Base-by-base conservation (phyloP, 2,329 filamentous ascomycete species). In the Calonectria pauciramosa region DNA sequence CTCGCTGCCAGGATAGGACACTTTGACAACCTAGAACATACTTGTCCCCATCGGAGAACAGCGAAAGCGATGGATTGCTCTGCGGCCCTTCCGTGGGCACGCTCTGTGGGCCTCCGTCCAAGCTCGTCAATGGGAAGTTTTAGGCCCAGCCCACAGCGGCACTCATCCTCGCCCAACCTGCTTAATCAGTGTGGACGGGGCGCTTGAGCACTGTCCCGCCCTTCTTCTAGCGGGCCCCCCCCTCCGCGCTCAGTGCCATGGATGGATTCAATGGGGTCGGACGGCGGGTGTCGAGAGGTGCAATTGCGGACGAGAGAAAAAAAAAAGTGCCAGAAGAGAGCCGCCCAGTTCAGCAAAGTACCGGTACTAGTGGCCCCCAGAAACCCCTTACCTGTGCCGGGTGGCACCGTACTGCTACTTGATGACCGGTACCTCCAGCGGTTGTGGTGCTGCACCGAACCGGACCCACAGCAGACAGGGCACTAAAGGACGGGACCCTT, bases 361-460 rank as follows among this genome's bases (percentile, higher is more conserved):
- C 68, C 54, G 34, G 56, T 74, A 74, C 72, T 38, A 56, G 34
- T 13, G 26, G 36, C 14, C 51, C 23, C 52, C 9, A 30, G 38
- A 68, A 64, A 51, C 34, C 28, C 68, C 47, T 67, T 67, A 47
- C 41, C 68, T 52, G 34, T 51, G 34, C 68, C 54, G 41, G 44
- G 68, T 71, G 68, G 44, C 23, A 68, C 72, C 64, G 72, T 74
- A 74, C 54, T 44, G 68, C 68, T 71, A 74, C 72, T 44, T 74
- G 44, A 36, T 36, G 28, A 16, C 44, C n/a, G 41, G 64, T 56
- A 68, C 70, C 54, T 60, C 69, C 41, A 65, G 44, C 54, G 34
- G 68, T 32, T 63, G 38, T 51, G 34, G 54, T 52, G 44, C 67
- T 60, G 70, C 60, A 38, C 63, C 52, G 54, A 68, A 64, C 72